Conservation (phyloP, 768 basidiomycete genomes). For the Lanmaoa pseudosensibilis region DNA sequence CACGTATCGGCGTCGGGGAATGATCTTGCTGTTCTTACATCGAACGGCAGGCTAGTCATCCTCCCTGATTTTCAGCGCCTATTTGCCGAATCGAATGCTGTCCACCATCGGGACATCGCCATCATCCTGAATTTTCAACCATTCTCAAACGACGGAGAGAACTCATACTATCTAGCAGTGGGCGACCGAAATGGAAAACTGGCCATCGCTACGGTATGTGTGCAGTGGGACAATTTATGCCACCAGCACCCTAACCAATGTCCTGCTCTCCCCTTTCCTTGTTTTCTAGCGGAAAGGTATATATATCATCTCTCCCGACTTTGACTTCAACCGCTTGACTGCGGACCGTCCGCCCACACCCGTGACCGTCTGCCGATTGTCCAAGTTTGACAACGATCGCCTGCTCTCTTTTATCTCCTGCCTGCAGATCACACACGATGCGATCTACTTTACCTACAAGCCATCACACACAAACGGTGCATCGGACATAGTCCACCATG, state of each 20-base stretch:
- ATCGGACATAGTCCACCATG: background rate
- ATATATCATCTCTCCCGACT: conserved; percentile 26
- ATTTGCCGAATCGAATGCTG: conserved; percentile 24
- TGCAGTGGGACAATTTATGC: background rate
- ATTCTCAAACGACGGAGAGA: conserved; percentile 7
- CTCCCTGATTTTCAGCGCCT: conserved; percentile 30
- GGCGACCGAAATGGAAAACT: conserved; percentile 41
- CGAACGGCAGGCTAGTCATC: conserved; percentile 27
- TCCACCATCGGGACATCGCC: conserved; percentile 42
- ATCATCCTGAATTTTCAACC: conserved; percentile 27
- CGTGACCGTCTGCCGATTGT: conserved; percentile 25
- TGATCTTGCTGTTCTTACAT: conserved; percentile 33
- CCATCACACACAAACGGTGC: conserved; percentile 1
- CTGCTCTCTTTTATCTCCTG: conserved; percentile 41
- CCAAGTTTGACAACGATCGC: conserved; percentile 14
- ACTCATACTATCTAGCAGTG: conserved; percentile 51
- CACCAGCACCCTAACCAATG: background rate
- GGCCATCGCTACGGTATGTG: conserved; percentile 47
- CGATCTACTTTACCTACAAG: conserved; percentile 45
- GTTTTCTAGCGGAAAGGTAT: conserved; percentile 23
- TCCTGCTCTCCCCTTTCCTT: background rate
- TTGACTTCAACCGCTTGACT: conserved; percentile 18
- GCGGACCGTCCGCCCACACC: conserved; percentile 35
- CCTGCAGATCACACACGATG: conserved; percentile 55
- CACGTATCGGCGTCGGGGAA: conserved; percentile 52